Base-by-base conservation (phyloP, 2,329 filamentous ascomycete species). In the Fusarium udum region DNA sequence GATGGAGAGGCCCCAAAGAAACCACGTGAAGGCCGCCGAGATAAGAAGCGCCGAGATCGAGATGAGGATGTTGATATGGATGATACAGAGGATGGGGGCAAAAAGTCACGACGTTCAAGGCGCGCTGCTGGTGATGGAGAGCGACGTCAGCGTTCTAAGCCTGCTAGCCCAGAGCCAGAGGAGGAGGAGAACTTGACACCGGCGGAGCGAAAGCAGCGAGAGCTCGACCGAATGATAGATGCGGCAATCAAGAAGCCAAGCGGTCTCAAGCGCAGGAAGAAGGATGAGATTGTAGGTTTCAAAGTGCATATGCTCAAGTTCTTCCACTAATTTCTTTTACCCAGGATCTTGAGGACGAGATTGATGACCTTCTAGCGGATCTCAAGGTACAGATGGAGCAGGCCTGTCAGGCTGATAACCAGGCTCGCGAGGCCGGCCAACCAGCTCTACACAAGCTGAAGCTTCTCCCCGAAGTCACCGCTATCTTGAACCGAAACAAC, bases 381-480 rank as follows among this genome's bases (percentile, higher is more conserved):
- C 92, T 99, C 81, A 96, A 96, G 79, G 88, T 93, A 61, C 91
- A 91, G 64, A 99, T 99, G 95, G 95, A 96, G 75, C 88, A 91
- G 74, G 96, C 96, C 22, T 97, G 95, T 68, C 90, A 95, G 82
- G 90, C 91, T 42, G 96, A 99, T 82, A 95, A 95, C 77, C 86
- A 91, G 62, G 94, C 94, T 43, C 95, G 96, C 76, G 89, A 92
- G 74, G 88, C 91, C 57, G 92, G 92, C 74, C 88, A 94, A 78
- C 94, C 95, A 2, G 96, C 96, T 36, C 90, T 95, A 67, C 92
- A 97, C 84, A 99, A 99, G 85, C 89, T 99, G 51, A 95, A 95
- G 84, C 92, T 99, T 75, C 90, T 99, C 22, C 95, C 95, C 4
- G 92, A 97, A 80, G 96, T 99, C 20, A 92, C 95, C 52, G 91